Percentiles rank a stretch among this genome's conserved stretches.
Evolutionary conservation across 257 asterid genomes (phyloP).

Genomic region (Solanum sitiens): DNA sequence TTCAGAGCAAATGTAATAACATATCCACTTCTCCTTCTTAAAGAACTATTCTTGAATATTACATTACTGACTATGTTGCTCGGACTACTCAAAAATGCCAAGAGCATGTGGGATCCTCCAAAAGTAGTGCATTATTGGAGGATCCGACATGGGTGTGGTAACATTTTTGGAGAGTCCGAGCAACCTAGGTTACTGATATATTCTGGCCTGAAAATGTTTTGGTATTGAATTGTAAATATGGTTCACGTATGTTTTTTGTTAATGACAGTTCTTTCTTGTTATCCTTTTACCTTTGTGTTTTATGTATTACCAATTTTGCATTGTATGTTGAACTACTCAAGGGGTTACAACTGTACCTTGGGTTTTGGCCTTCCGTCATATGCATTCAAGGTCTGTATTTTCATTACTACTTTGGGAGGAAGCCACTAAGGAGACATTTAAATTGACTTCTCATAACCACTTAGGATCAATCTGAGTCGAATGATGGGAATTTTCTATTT

Average conservation of each 20-base stretch:
- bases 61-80: constrained; percentile 13
- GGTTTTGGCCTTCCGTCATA: background rate
- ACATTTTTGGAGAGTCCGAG: background rate
- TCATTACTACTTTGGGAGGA: background rate
- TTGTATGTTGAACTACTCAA: background rate
- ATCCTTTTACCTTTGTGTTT: background rate
- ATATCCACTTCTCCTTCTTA: constrained; percentile 2
- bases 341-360: background rate
- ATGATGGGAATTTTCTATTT: background rate
- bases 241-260: background rate
- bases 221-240: background rate
- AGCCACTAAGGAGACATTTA: background rate
- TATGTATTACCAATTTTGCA: background rate
- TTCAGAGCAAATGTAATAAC: background rate
- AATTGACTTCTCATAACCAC: constrained; percentile 3
- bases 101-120: background rate
- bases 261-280: background rate
- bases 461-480: background rate
- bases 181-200: constrained; percentile 11
- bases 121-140: background rate
- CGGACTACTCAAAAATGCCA: background rate
- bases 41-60: constrained; percentile 34
- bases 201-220: constrained; percentile 26
- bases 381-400: background rate
- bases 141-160: background rate